phyloP scores from a whole-genome alignment of 2,329 filamentous ascomycete species.

The Aspergillus pseudoviridinutans region DNA sequence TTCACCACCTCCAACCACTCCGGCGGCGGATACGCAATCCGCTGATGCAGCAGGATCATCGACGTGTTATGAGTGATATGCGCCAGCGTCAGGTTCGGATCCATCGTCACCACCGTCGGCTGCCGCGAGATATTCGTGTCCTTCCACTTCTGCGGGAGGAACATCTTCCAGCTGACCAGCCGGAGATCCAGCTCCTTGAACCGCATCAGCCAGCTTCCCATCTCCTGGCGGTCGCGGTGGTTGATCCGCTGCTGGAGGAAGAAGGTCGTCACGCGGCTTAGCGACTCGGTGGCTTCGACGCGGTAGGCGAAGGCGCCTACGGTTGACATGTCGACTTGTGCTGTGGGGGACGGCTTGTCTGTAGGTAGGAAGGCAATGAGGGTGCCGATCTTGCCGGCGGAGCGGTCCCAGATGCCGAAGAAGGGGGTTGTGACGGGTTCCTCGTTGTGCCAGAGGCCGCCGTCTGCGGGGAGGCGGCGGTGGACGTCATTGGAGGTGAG shows the following conservation, averaged over 20 bases:
- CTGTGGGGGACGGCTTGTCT: constrained; percentile 12
- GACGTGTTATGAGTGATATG: constrained; percentile 50
- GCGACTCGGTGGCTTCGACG: constrained; percentile 46
- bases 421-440: constrained; percentile 41
- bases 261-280: constrained; percentile 44
- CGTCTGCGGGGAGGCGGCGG: constrained; percentile 40
- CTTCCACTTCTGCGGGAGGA: constrained; percentile 43
- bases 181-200: constrained; percentile 49
- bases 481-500: constrained; percentile 37
- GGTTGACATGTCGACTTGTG: constrained; percentile 34
- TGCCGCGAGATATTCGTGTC: constrained; percentile 13
- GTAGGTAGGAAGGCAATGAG: constrained; percentile 37
- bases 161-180: constrained; percentile 48
- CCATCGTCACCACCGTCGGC: constrained; percentile 32
- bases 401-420: constrained; percentile 46
- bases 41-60: constrained; percentile 49
- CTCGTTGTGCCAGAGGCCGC: constrained; percentile 40
- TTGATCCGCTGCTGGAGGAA: constrained; percentile 46
- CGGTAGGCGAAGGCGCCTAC: constrained; percentile 47
- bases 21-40: constrained; percentile 43
- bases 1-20: constrained; percentile 30
- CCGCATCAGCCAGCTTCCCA: constrained; percentile 44
- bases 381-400: constrained; percentile 37
- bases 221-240: constrained; percentile 36
- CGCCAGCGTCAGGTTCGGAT: constrained; percentile 49